Percentiles rank a stretch among this genome's conserved stretches.
Conservation (phyloP, 2,329 filamentous ascomycete genomes). For the Claviceps humidiphila region DNA sequence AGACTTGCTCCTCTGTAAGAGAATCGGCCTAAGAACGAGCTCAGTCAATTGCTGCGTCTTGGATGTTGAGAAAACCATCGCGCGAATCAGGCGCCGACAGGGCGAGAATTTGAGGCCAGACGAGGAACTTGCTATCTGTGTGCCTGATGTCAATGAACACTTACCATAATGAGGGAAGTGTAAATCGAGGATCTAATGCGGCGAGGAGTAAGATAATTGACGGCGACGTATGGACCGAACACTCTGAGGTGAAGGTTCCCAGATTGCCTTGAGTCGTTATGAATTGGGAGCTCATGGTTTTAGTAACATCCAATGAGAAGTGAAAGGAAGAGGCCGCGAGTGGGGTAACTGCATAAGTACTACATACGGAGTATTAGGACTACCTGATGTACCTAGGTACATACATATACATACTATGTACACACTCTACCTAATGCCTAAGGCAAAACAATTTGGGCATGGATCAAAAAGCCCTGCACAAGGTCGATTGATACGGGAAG, state of each 20-base stretch:
- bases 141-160: not conserved
- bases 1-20: conserved; percentile 99
- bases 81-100: not conserved
- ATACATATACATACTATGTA: not conserved
- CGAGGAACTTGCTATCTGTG: not conserved
- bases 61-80: not conserved
- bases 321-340: no score
- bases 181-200: not conserved
- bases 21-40: conserved; percentile 64
- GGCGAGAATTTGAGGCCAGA: not conserved
- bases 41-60: conserved; percentile 11
- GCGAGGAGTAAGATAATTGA: not conserved
- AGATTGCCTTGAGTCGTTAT: not conserved
- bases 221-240: not conserved
- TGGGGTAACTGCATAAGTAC: no score
- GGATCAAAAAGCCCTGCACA: no score
- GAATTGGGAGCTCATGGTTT: no score
- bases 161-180: conserved; percentile 3
- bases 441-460: no score
- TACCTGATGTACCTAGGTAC: not conserved
- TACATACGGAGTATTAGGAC: no score
- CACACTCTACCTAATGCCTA: no score
- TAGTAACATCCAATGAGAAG: no score
- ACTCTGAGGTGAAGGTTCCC: not conserved
- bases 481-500: no score